Evolutionary conservation across 352 stramenopile genomes (phyloP), one percentile per base, ranked within the genome.

Genomic region (Globisporangium megalacanthum): DNA sequence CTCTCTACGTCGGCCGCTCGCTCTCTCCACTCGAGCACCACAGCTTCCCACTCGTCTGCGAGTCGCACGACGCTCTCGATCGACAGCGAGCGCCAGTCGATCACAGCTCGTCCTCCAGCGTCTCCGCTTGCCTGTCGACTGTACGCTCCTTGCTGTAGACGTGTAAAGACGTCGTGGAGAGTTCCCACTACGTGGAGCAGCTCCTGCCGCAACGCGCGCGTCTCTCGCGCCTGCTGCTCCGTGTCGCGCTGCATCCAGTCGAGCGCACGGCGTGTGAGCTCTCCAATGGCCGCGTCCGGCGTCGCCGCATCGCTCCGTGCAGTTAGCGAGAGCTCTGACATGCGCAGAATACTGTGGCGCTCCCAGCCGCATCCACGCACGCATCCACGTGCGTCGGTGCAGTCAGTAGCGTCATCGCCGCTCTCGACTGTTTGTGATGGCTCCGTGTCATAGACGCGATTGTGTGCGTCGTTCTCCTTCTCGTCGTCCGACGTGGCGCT

Each of bases 211-310:
- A 71, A 64, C 0, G 46, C 33, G 58, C 61, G 68, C 48, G 73
- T 79, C 45, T 62, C 60, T n/a, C 62, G 52, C 14, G 68, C 65
- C 45, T 72, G 68, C 22, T 54, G 65, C 54, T 82, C 68, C 19
- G 68, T 65, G 25, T 82, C 70, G 35, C 45, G 68, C 50, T 82
- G 70, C 61, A 82, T 79, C 70, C 70, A 77, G 10, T 65, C 51
- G 8, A 82, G 58, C 15, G 70, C 72, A 50, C 65, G 68, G 15
- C 52, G 52, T 17, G 64, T 68, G 7, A 73, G 66, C 2, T 35
- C 54, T 9, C 75, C 52, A n/a, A 72, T 54, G 9, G 44, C 39
- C 10, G 47, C 31, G 37, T 62, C 46, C 37, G 5, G 15, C 14
- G 41, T 20, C 41, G 41, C 4, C 14, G 11, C 11, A 52, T 50